phyloP scores from a whole-genome alignment of 129 eudicot genomes.

The Flaveria robusta region DNA sequence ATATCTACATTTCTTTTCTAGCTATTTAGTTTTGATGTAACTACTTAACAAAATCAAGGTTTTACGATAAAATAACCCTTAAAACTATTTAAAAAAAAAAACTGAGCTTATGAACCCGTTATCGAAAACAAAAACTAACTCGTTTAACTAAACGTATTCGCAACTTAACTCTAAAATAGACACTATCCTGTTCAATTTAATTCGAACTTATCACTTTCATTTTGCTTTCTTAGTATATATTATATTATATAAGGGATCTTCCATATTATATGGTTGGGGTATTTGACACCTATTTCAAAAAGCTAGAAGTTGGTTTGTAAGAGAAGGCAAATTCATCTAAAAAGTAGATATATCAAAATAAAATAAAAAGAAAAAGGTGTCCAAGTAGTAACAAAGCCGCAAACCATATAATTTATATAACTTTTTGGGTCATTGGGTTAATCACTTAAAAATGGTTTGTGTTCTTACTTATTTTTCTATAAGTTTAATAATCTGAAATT shows the following conservation, averaged over 20 bases:
- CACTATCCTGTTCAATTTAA: neutral
- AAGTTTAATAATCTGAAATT: too few relatives aligned
- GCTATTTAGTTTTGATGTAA: too few relatives aligned
- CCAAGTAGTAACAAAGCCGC: conserved; percentile 33
- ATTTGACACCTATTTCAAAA: conserved; percentile 4
- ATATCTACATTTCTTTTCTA: too few relatives aligned
- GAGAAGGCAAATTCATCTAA: conserved; percentile 31
- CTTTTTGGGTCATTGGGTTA: neutral
- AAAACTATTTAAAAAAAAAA: too few relatives aligned
- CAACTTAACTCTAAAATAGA: too few relatives aligned
- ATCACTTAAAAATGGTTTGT: neutral
- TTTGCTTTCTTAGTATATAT: neutral
- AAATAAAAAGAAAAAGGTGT: neutral
- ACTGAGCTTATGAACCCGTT: too few relatives aligned
- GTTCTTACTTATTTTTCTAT: too few relatives aligned
- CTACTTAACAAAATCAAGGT: too few relatives aligned
- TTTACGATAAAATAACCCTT: too few relatives aligned
- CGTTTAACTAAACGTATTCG: too few relatives aligned
- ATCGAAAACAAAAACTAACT: too few relatives aligned
- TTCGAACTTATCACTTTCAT: neutral
- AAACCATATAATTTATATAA: neutral
- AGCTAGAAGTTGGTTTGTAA: conserved; percentile 26
- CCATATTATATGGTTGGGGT: neutral
- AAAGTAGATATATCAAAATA: conserved; percentile 8
- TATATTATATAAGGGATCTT: neutral